A percentile compares a stretch with the other conserved stretches of the same genome.
phyloP scores from a whole-genome alignment of 2,329 filamentous ascomycete genomes.

The Fusarium lateritium region DNA sequence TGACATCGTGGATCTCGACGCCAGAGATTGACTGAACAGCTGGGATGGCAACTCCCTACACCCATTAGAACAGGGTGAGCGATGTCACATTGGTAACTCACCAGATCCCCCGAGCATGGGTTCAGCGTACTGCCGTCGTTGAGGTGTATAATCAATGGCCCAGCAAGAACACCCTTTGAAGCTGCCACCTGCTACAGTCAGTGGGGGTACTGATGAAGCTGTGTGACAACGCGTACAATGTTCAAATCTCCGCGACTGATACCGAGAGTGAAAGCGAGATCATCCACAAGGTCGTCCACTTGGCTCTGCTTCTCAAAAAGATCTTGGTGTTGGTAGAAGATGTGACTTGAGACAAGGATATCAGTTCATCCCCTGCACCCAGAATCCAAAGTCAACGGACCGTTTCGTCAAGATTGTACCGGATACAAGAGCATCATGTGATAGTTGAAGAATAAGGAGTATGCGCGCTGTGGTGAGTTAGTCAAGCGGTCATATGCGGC shows the following conservation, averaged over 20 bases:
- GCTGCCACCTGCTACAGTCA: conserved; percentile 72
- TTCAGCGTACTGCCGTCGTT: conserved; percentile 60
- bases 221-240: conserved; percentile 67
- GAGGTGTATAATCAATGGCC: conserved; percentile 66
- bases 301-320: conserved; percentile 78
- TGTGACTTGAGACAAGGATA: conserved; percentile 68
- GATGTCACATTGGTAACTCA: conserved; percentile 24
- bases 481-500: neutral
- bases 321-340: conserved; percentile 83
- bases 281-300: conserved; percentile 81
- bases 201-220: neutral
- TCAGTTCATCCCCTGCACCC: conserved; percentile 2
- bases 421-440: conserved; percentile 70
- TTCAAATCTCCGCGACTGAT: conserved; percentile 76
- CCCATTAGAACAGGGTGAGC: conserved; percentile 25
- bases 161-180: conserved; percentile 79
- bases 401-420: conserved; percentile 73
- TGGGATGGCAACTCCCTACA: conserved; percentile 74
- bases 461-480: conserved; percentile 62
- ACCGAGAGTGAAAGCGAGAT: conserved; percentile 78
- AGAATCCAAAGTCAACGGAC: conserved; percentile 54
- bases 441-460: conserved; percentile 71
- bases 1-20: conserved; percentile 64
- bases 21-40: conserved; percentile 62
- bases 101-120: conserved; percentile 50